These are phyloP conservation scores for Aspergillus sp. DNA, from an alignment of 2,329 filamentous ascomycete genomes.

Conservation along the genomic window DNA sequence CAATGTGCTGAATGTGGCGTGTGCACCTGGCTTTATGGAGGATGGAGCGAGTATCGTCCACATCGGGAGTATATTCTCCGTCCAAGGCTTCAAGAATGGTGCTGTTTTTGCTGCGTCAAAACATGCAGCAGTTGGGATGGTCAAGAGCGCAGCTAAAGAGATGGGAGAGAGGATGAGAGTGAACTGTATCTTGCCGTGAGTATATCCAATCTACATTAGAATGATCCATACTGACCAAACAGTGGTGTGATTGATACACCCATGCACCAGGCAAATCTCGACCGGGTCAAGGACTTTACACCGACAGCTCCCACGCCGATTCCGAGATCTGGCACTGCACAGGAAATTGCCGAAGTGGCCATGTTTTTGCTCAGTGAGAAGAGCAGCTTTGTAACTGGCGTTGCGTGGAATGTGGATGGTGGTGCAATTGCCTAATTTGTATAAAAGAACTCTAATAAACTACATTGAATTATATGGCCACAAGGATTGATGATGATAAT, in stretches of 20 bases:
- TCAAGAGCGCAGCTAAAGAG: conserved; percentile 1
- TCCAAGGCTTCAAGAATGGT: conserved; percentile 2
- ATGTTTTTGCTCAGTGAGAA: conserved; percentile 13
- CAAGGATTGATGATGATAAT: not conserved
- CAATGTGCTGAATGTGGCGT: not conserved
- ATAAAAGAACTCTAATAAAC: not conserved
- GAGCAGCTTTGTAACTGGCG: conserved; percentile 14
- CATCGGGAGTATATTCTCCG: conserved; percentile 1
- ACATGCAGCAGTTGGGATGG: conserved; percentile 3
- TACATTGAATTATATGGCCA: not conserved
- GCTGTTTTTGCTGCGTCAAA: conserved; percentile 1
- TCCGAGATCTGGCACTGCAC: not conserved
- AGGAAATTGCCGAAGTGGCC: conserved; percentile 6
- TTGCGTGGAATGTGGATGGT: not conserved
- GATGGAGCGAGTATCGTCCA: conserved; percentile 3
- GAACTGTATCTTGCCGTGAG: not conserved
- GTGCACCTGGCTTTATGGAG: conserved; percentile 1
- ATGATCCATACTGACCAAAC: not conserved
- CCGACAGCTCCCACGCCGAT: not conserved
- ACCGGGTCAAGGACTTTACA: not conserved
- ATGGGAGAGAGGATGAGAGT: not conserved
- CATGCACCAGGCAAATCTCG: not conserved
- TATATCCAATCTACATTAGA: too few species aligned
- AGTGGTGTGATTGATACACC: not conserved
- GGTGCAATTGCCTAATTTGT: not conserved